Evolutionary conservation across 805 yeast genomes (phyloP), one percentile per base, ranked within the genome.

Genomic region (Blastobotrys mokoenaii): DNA sequence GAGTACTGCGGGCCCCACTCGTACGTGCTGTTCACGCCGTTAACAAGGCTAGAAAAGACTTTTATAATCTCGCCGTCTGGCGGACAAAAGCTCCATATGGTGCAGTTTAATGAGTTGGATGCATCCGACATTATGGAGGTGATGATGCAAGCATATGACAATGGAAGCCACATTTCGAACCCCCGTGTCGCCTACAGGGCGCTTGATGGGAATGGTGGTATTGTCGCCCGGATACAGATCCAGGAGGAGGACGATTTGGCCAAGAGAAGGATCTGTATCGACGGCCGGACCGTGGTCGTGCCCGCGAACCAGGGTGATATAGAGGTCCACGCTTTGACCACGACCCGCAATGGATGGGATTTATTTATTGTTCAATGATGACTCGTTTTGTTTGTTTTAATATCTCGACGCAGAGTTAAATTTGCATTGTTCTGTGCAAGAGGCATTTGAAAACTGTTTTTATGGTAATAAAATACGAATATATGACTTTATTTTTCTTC

Each of bases 11-110:
- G 73, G 0, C 71, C 73, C 0, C 76, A 78, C 54, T 76, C 82
- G 4, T 83, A 84, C 57, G 72, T 81, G 53, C 62, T 82, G 15
- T 59, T 79, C 27, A 74, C 86, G 0, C 69, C 78, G 1, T 71
- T 80, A 3, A 62, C 73, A 27, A 64, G 67, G 38, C 74, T 84
- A 45, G 93, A 83, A 59, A 69, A 77, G 4, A 71, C 70, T 0
- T 83, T 82, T 53, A 66, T 61, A 22, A 80, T 83, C 11, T 80
- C 84, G 45, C 93, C 93, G 0, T 58, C 55, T 10, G 34, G 61
- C 17, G 11, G 18, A 16, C 12, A 11, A 29, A 58, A 59, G 16
- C 58, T 80, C n/a, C 72, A 71, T 53, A 53, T 76, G 41, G 62
- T 82, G 0, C 61, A 71, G 12, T 72, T 81, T 47, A 64, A 63